phyloP scores from a whole-genome alignment of 768 basidiomycete genomes.

The Phlebiopsis gigantea region DNA sequence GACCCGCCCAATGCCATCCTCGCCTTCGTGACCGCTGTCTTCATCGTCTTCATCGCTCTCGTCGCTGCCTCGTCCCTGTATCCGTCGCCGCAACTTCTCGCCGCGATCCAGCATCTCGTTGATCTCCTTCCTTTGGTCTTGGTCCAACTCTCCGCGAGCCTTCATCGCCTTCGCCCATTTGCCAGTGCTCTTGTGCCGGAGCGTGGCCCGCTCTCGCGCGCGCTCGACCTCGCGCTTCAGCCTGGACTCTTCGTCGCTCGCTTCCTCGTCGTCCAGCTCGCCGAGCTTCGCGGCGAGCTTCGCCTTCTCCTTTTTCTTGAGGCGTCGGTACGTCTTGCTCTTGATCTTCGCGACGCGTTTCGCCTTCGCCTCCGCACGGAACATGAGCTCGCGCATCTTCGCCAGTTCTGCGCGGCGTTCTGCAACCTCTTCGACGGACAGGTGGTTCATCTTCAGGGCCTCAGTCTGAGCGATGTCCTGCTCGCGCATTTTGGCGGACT shows the following conservation, averaged over 20 bases:
- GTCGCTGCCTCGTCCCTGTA: conserved; percentile 60
- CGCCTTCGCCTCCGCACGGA: conserved; percentile 87
- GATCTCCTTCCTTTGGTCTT: conserved; percentile 61
- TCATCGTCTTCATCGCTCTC: conserved; percentile 42
- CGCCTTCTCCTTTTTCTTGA: conserved; percentile 75
- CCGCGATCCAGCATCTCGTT: conserved; percentile 81
- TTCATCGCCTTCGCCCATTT: conserved; percentile 83
- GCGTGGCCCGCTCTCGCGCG: conserved; percentile 84
- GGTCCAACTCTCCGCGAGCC: conserved; percentile 61
- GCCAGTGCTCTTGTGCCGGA: conserved; percentile 82
- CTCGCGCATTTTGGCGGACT: conserved; percentile 77
- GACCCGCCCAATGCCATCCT: conserved; percentile 43
- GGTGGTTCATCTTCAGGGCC: conserved; percentile 76
- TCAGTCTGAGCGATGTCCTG: conserved; percentile 75
- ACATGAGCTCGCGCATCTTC: conserved; percentile 88
- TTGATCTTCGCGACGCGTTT: conserved; percentile 93
- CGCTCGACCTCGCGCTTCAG: conserved; percentile 73
- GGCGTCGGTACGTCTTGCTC: conserved; percentile 84
- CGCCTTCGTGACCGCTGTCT: conserved; percentile 33
- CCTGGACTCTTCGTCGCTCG: conserved; percentile 41
- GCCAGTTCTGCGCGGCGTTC: conserved; percentile 77
- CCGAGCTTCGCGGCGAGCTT: conserved; percentile 44
- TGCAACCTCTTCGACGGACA: conserved; percentile 82
- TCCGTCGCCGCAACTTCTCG: conserved; percentile 73
- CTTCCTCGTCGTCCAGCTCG: conserved; percentile 42